Conservation (phyloP, 805 yeast genomes). For the Lipomyces yamadae region DNA sequence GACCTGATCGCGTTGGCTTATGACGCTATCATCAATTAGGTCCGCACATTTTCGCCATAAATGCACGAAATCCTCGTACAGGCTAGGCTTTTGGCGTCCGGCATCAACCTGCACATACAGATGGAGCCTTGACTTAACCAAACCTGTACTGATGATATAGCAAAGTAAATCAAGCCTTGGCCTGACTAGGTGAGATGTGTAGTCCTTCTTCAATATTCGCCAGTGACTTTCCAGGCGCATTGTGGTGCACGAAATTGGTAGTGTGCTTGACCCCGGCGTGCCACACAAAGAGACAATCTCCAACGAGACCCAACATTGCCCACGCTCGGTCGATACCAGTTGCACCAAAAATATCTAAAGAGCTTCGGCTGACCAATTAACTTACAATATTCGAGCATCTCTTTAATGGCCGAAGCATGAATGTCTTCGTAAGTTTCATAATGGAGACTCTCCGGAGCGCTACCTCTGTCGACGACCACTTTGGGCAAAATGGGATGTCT, state of each 20-base stretch:
- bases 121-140: not conserved
- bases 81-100: not conserved
- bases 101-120: not conserved
- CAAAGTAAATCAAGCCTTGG: not conserved
- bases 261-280: not conserved
- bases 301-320: not conserved
- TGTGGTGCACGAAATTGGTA: constrained; percentile 2
- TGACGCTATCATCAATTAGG: not conserved
- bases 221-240: constrained; percentile 1
- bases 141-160: not conserved
- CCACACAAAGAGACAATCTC: not conserved
- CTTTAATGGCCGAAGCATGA: not conserved
- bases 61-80: not conserved
- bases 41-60: constrained; percentile 1
- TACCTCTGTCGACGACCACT: not conserved
- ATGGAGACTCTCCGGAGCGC: not conserved
- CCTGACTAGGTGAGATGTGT: not conserved
- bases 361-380: not conserved
- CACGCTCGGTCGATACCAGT: not conserved
- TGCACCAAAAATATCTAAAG: not conserved
- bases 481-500: not conserved
- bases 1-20: not conserved
- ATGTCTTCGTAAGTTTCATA: not conserved
- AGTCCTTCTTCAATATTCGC: not conserved
- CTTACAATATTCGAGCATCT: not conserved